Evolutionary conservation across 139 green algal species (phyloP), one percentile per base, ranked within the genome.

Genomic region (Coelastrella sp.): DNA sequence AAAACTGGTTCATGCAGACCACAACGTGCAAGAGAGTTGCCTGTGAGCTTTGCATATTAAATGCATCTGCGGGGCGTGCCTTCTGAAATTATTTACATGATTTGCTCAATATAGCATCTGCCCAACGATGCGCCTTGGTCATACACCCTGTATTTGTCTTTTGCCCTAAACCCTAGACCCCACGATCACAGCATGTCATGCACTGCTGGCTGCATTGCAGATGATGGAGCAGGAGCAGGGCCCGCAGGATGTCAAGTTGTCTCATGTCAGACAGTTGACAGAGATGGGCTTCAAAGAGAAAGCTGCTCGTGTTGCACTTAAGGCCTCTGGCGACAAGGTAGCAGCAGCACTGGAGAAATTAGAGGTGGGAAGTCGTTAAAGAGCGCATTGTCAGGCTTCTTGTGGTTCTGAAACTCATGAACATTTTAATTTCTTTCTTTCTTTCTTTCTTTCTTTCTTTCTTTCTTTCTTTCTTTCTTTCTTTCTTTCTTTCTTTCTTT

Each of bases 231-330:
- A 56, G 9, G 59, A 87, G 78, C 61, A 68, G 61, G 87, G 87
- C 20, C 78, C 90, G 0, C 76, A 93, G 63, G 15, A 72, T 22
- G 80, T 92, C 7, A 66, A 89, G 27, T 19, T 20, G 6, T 35
- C 20, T 20, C 57, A 59, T 59, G 82, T 84, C 49, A 27, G 19
- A n/a, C 27, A 24, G 19, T 61, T 90, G 19, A 35, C 57, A 24
- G 35, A 59, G 24, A 75, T 78, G 80, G 91, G 91, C 24, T 87
- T 90, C 60, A 90, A 68, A 58, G 91, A 91, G 80, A 93, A 80
- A 63, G 27, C 57, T 20, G 87, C 66, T 6, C 56, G 91, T 8
- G 24, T 63, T 12, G 89, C 78, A 27, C 78, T 90, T 22, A 83
- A 73, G 27, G 79, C 88, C 49, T 72, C 79, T n/a, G 79, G 78